phyloP scores from a whole-genome alignment of 768 basidiomycete species.

The Pleurotus citrinopileatus region DNA sequence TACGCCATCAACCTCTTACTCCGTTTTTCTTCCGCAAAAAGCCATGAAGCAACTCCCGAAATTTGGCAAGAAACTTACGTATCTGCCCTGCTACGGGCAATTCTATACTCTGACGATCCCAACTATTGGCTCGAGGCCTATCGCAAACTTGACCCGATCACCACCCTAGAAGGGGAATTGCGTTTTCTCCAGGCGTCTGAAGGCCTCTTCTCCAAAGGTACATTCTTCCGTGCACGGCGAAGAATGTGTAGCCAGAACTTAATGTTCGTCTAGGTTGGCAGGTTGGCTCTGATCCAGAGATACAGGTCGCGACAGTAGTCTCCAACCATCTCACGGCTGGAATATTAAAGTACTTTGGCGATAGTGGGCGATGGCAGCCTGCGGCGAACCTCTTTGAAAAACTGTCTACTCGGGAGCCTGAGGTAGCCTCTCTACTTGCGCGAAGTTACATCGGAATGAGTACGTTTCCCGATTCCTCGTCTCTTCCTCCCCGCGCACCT shows the following conservation, averaged over 20 bases:
- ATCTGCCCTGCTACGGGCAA: conserved; percentile 86
- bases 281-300: conserved; percentile 97
- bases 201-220: conserved; percentile 83
- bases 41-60: conserved; percentile 87
- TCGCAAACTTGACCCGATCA: conserved; percentile 94
- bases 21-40: conserved; percentile 21
- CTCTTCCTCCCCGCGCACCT: not conserved
- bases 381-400: conserved; percentile 96
- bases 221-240: no score
- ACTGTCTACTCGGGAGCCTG: conserved; percentile 78
- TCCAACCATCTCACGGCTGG: conserved; percentile 96
- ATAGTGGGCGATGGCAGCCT: conserved; percentile 81
- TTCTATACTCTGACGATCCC: conserved; percentile 95
- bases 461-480: conserved; percentile 37
- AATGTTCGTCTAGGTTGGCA: conserved; percentile 69
- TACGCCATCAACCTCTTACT: no score
- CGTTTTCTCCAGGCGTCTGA: conserved; percentile 91
- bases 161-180: conserved; percentile 82
- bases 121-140: conserved; percentile 90
- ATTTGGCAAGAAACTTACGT: conserved; percentile 99
- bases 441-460: conserved; percentile 96
- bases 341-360: conserved; percentile 95
- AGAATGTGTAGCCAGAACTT: not conserved
- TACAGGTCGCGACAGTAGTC: conserved; percentile 94
- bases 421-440: conserved; percentile 85